Percentiles rank a stretch among this genome's conserved stretches.
Conservation (phyloP, 257 asterid species). For the Solanum peruvianum region DNA sequence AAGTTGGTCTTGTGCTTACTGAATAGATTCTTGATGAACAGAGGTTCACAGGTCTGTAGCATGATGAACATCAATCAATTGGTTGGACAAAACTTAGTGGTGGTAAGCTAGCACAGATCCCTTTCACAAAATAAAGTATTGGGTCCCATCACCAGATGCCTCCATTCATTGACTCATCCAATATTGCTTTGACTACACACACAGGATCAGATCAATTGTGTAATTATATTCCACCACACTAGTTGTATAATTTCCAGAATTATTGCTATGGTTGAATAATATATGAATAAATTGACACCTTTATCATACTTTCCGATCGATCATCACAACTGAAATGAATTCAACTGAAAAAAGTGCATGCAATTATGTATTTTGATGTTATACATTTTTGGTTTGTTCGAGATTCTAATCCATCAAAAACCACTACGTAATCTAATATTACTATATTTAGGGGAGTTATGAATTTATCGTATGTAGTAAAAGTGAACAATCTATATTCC, state of each 20-base stretch:
- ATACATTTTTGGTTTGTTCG: no score
- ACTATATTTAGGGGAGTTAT: no score
- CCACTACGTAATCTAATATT: no score
- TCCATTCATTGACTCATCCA: neutral
- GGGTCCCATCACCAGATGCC: constrained; percentile 6
- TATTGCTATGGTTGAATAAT: neutral
- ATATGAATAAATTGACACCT: neutral
- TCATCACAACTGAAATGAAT: no score
- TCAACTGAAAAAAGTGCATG: no score
- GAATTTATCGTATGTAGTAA: no score
- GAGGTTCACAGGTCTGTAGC: constrained; percentile 6
- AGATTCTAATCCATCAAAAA: no score
- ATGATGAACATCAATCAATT: constrained; percentile 6
- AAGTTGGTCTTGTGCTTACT: neutral
- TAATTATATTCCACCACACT: neutral
- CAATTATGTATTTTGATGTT: no score
- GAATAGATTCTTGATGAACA: constrained; percentile 1
- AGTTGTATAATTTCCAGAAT: neutral
- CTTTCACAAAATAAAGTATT: constrained; percentile 2
- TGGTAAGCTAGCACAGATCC: constrained; percentile 24
- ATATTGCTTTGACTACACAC: neutral
- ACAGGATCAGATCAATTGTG: neutral
- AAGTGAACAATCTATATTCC: neutral
- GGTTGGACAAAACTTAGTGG: constrained; percentile 37
- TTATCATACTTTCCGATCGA: neutral